Conservation (phyloP, 2,329 filamentous ascomycete species). For the Fusarium nematophilum region DNA sequence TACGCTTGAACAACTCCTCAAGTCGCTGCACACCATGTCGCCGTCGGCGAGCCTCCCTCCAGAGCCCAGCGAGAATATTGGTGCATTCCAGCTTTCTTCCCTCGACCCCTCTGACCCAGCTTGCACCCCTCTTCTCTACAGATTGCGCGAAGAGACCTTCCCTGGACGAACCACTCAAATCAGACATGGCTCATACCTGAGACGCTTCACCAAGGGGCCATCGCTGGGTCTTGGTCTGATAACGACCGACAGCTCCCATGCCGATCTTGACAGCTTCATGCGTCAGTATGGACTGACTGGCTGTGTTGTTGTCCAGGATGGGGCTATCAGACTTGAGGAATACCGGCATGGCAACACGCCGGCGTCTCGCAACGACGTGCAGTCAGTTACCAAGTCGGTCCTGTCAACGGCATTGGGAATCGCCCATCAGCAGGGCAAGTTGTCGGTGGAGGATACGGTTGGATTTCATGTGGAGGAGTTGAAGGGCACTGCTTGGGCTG, state of each 20-base stretch:
- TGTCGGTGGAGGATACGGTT: constrained; percentile 27
- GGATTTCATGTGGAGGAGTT: constrained; percentile 24
- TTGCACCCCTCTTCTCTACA: constrained; percentile 34
- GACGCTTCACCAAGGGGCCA: constrained; percentile 11
- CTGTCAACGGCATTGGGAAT: constrained; percentile 25
- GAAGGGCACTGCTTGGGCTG: constrained; percentile 24
- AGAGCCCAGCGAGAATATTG: constrained; percentile 16
- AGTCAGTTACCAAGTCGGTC: constrained; percentile 30
- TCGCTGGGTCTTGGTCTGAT: background rate
- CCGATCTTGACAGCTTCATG: constrained; percentile 22
- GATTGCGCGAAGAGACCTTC: constrained; percentile 32
- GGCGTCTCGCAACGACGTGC: constrained; percentile 26
- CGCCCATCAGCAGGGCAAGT: constrained; percentile 23
- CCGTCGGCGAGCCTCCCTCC: background rate
- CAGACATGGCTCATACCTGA: constrained; percentile 27
- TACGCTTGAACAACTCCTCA: too few species aligned
- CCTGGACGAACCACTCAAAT: constrained; percentile 25
- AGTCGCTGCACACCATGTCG: background rate
- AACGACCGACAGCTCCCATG: background rate
- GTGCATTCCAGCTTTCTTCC: constrained; percentile 24
- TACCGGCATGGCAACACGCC: constrained; percentile 30
- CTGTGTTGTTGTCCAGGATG: constrained; percentile 22
- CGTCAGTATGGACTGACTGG: constrained; percentile 24
- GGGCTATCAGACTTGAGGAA: constrained; percentile 18
- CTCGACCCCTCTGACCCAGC: constrained; percentile 19